Evolutionary conservation across 1,284 basidiomycete species (phyloP).

Genomic region (Sanguinoderma infundibulare): DNA sequence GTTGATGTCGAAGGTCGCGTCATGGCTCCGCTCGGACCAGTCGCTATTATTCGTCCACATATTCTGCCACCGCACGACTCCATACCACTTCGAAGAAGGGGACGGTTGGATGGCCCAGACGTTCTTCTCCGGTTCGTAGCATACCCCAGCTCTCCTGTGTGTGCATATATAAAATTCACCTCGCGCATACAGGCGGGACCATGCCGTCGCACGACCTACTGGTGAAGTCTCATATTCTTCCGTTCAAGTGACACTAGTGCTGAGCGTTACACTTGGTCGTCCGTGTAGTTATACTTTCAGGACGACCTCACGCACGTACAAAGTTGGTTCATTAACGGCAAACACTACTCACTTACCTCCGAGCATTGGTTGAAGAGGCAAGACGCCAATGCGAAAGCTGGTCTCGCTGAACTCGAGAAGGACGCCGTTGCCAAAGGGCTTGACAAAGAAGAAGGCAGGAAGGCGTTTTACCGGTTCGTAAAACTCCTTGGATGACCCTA

Average conservation of each 20-base stretch:
- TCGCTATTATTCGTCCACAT: constrained; percentile 76
- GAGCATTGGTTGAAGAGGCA: constrained; percentile 75
- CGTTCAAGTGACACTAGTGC: not conserved
- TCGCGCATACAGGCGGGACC: constrained; percentile 50
- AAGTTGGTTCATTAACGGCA: constrained; percentile 71
- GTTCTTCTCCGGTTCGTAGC: constrained; percentile 67
- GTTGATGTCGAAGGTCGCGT: constrained; percentile 69
- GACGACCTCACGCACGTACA: constrained; percentile 60
- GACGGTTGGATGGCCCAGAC: constrained; percentile 83
- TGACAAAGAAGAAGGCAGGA: constrained; percentile 55
- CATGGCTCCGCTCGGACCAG: constrained; percentile 64
- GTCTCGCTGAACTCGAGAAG: constrained; percentile 55
- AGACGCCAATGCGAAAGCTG: constrained; percentile 49
- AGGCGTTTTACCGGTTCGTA: constrained; percentile 60
- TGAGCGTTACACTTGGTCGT: not conserved
- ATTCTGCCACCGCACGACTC: constrained; percentile 71
- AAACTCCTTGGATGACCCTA: not conserved
- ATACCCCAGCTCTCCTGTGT: constrained; percentile 18
- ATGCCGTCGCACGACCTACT: constrained; percentile 76
- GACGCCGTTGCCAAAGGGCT: constrained; percentile 55
- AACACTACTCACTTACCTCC: constrained; percentile 69
- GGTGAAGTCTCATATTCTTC: constrained; percentile 37
- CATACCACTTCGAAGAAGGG: constrained; percentile 76
- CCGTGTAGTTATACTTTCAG: constrained; percentile 67
- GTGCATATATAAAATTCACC: constrained; percentile 17